Base-by-base conservation (phyloP, 2,329 filamentous ascomycete genomes). In the Fusarium pilosicola region DNA sequence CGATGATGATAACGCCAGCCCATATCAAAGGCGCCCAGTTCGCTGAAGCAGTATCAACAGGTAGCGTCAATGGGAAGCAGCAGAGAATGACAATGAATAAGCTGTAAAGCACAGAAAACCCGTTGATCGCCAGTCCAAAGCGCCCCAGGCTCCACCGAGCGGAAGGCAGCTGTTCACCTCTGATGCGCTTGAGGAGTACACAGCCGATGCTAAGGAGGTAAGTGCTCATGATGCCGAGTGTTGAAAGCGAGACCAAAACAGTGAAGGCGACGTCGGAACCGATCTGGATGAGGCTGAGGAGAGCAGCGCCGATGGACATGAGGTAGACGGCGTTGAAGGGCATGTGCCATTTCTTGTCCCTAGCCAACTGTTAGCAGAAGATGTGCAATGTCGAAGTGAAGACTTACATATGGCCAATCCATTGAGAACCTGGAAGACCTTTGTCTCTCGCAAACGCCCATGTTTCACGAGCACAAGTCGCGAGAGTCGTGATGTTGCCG, bases 311-410 rank as follows among this genome's bases (percentile, higher is more conserved):
- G 2, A 71, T 46, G 5, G 69, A 71, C 63, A 71, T 68, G 9
- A 71, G 69, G 15, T 71, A 71, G 4, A 71, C 68, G 3, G 69
- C 69, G 26, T 64, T 56, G 24, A 71, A 71, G 2, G 69, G 69
- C 63, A 71, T 68, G 22, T 71, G 68, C 68, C 69, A 71, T 17
- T 68, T 71, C 62, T 39, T 71, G 20, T 71, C 68, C 68, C 68
- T 71, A 3, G 0, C 0, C 30, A 7, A 5, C 4, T 1, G 20
- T 70, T 4, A 71, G 55, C 2, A 14, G 3, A 4, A 18, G 5
- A 3, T 17, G 7, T 3, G 7, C 0, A 1, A 1, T 8, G 1
- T 0, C 5, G 4, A 49, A 8, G n/a, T 13, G 5, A 4, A 1
- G 13, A 26, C 55, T 34, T 57, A 62, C 69, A 71, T 72, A 13